Conservation (phyloP, 148 eudicot species). For the Heliamphora exappendiculata region DNA sequence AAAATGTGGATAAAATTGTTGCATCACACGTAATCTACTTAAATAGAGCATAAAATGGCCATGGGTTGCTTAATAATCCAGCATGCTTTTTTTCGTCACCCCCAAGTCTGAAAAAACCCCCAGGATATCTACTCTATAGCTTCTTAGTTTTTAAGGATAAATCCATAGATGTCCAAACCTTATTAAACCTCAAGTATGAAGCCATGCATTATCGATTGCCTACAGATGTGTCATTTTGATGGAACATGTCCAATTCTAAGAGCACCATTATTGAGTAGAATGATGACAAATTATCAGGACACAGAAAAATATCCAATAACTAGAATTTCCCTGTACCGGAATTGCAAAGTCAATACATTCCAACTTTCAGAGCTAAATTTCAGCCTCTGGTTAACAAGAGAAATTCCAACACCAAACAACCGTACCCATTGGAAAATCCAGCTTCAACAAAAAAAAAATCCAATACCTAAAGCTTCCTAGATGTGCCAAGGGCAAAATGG, state of each 20-base stretch:
- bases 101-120: neutral
- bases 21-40: neutral
- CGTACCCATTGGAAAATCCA: neutral
- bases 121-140: neutral
- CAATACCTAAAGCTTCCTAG: neutral
- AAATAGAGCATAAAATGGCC: no score
- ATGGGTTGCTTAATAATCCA: no score
- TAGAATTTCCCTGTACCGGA: neutral
- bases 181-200: neutral
- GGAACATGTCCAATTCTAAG: no score
- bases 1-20: neutral
- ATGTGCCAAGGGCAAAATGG: neutral
- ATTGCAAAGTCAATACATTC: neutral
- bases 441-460: neutral
- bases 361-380: neutral
- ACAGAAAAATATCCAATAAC: neutral
- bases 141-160: neutral
- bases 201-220: neutral
- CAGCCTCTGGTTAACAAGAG: neutral
- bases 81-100: neutral
- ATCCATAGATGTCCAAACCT: neutral
- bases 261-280: no score
- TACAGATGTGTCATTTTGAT: no score
- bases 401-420: neutral
- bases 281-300: neutral